These are phyloP conservation scores for Zarea fungicola DNA, from an alignment of 2,329 filamentous ascomycete species.

Conservation along the genomic window DNA sequence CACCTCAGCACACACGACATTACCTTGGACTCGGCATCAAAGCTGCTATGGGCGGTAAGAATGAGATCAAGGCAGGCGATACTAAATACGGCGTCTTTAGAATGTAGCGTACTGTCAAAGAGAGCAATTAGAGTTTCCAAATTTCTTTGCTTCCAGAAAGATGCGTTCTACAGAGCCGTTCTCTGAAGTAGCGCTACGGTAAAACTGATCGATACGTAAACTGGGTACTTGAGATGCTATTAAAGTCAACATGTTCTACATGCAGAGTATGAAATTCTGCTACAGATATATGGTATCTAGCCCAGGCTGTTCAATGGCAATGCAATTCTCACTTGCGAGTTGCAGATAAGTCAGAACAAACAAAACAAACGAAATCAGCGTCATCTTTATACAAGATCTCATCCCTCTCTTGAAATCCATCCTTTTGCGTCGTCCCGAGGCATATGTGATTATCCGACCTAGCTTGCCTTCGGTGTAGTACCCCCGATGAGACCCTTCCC, in stretches of 20 bases:
- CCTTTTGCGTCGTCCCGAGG: not conserved
- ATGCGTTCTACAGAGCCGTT: too few relatives aligned
- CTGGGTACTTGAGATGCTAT: not conserved
- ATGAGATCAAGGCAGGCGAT: slow-evolving; percentile 53
- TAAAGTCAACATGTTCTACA: not conserved
- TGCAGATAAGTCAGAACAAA: slow-evolving; percentile 7
- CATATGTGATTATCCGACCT: not conserved
- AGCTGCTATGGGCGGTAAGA: slow-evolving; percentile 65
- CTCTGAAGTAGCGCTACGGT: too few relatives aligned
- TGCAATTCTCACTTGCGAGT: slow-evolving; percentile 4
- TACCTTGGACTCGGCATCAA: slow-evolving; percentile 69
- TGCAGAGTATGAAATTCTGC: not conserved
- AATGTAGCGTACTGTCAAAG: slow-evolving; percentile 54
- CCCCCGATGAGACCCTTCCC: slow-evolving; percentile 15
- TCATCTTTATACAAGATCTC: slow-evolving; percentile 13
- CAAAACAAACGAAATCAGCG: slow-evolving; percentile 8
- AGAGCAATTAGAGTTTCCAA: too few relatives aligned
- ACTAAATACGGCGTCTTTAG: slow-evolving; percentile 77
- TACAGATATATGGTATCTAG: slow-evolving; percentile 6
- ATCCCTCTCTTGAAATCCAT: not conserved
- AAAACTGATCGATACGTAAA: too few relatives aligned
- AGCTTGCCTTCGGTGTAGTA: not conserved
- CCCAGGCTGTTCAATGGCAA: slow-evolving; percentile 6
- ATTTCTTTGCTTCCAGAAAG: too few relatives aligned
- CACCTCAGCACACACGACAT: slow-evolving; percentile 67